These are phyloP conservation scores for Aspergillus steynii DNA, from an alignment of 495 filamentous ascomycete genomes.

Conservation along the genomic window DNA sequence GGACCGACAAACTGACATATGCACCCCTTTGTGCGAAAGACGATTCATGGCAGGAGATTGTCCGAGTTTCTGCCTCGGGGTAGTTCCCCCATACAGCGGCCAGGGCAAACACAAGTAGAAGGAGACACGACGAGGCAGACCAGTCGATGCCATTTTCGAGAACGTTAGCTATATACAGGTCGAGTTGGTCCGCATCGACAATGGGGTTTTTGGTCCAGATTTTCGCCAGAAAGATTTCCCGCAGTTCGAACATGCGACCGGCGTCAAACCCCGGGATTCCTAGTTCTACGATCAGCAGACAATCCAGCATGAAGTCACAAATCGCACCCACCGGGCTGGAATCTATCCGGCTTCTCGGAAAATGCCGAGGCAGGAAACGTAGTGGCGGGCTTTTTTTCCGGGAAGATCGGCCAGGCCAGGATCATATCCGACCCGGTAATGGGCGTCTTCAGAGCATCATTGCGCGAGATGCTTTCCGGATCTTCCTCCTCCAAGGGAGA, in stretches of 20 bases:
- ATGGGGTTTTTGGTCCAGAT: slow-evolving; percentile 34
- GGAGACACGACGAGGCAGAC: slow-evolving; percentile 34
- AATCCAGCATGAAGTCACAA: not conserved
- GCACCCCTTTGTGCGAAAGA: slow-evolving; percentile 18
- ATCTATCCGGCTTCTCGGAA: slow-evolving; percentile 29
- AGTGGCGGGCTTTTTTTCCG: slow-evolving; percentile 25
- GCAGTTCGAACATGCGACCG: slow-evolving; percentile 27
- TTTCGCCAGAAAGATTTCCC: slow-evolving; percentile 30
- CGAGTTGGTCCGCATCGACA: slow-evolving; percentile 27
- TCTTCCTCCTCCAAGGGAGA: slow-evolving; percentile 24
- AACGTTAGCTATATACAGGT: slow-evolving; percentile 25
- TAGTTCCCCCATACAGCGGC: slow-evolving; percentile 39
- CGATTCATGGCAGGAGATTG: slow-evolving; percentile 20
- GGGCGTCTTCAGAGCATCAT: slow-evolving; percentile 31
- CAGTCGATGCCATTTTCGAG: slow-evolving; percentile 34
- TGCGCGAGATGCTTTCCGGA: slow-evolving; percentile 30
- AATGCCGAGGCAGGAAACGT: slow-evolving; percentile 30
- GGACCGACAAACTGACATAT: slow-evolving; percentile 24
- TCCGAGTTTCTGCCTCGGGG: slow-evolving; percentile 29
- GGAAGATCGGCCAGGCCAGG: slow-evolving; percentile 33
- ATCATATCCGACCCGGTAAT: slow-evolving; percentile 36
- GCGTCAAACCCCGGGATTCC: slow-evolving; percentile 23
- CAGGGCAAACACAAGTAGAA: slow-evolving; percentile 37
- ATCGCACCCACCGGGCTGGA: slow-evolving; percentile 23
- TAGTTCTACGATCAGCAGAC: not conserved